phyloP scores from a whole-genome alignment of 192 early-diverging fungal genomes.

The Gaertneriomyces semiglobifer region DNA sequence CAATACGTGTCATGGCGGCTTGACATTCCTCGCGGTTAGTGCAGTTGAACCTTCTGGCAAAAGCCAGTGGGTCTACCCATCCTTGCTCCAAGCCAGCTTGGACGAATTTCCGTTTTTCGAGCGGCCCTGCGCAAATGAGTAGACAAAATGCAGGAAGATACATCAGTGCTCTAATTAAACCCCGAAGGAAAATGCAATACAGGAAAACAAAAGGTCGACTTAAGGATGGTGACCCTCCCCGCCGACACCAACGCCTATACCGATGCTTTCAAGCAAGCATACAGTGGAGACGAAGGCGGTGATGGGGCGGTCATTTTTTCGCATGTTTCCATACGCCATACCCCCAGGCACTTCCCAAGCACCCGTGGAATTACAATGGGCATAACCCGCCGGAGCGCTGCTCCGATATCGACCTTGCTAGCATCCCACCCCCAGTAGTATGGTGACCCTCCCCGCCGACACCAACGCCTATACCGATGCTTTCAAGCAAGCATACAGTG shows the following conservation, averaged over 20 bases:
- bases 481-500: neutral
- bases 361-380: too few species aligned
- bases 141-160: neutral
- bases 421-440: slow-evolving; percentile 3
- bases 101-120: neutral
- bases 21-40: neutral
- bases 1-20: neutral
- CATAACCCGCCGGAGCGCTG: slow-evolving; percentile 1
- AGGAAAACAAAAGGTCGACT: slow-evolving; percentile 6
- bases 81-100: neutral
- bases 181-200: neutral
- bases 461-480: neutral
- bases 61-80: neutral
- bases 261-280: slow-evolving; percentile 1
- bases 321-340: slow-evolving; percentile 6
- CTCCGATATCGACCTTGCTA: slow-evolving; percentile 2
- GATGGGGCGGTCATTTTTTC: slow-evolving; percentile 6
- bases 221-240: slow-evolving; percentile 1
- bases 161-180: neutral
- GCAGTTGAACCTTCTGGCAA: neutral
- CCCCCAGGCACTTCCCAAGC: slow-evolving; percentile 1
- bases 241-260: neutral
- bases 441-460: neutral
- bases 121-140: neutral
- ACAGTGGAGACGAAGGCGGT: neutral